These are phyloP conservation scores for Pezicula radicicola DNA, from an alignment of 2,329 filamentous ascomycete species.

Conservation along the genomic window DNA sequence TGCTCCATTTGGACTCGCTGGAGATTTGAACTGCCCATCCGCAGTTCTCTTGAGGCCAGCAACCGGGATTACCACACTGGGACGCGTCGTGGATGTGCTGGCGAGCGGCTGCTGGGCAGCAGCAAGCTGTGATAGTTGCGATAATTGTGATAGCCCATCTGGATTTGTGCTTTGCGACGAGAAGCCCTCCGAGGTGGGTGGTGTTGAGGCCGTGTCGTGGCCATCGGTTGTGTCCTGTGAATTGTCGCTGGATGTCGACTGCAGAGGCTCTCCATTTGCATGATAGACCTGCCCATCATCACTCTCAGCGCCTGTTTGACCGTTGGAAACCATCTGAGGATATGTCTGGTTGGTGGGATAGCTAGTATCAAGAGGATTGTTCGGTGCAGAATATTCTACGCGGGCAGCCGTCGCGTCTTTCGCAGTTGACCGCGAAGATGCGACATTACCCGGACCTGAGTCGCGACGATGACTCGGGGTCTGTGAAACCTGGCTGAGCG, in stretches of 20 bases:
- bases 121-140: conserved; percentile 56
- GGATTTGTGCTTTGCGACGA: conserved; percentile 37
- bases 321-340: conserved; percentile 3
- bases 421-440: conserved; percentile 9
- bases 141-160: conserved; percentile 53
- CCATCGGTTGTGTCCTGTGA: conserved; percentile 42
- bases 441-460: conserved; percentile 12
- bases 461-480: conserved; percentile 15
- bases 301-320: conserved; percentile 7
- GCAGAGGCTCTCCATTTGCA: conserved; percentile 6
- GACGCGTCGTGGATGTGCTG: conserved; percentile 14
- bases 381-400: conserved; percentile 15
- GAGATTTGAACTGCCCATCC: conserved; percentile 58
- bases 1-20: conserved; percentile 22
- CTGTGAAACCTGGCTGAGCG: conserved; percentile 18
- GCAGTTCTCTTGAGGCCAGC: conserved; percentile 70
- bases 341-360: conserved; percentile 7
- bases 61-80: conserved; percentile 17
- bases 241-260: conserved; percentile 33
- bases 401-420: conserved; percentile 22
- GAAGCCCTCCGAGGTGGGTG: conserved; percentile 30
- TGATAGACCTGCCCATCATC: conserved; percentile 5
- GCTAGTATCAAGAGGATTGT: conserved; percentile 18
- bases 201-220: conserved; percentile 36
- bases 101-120: conserved; percentile 42